These are phyloP conservation scores for Naganishia sp. DNA, from an alignment of 1,284 basidiomycete species.

Conservation along the genomic window DNA sequence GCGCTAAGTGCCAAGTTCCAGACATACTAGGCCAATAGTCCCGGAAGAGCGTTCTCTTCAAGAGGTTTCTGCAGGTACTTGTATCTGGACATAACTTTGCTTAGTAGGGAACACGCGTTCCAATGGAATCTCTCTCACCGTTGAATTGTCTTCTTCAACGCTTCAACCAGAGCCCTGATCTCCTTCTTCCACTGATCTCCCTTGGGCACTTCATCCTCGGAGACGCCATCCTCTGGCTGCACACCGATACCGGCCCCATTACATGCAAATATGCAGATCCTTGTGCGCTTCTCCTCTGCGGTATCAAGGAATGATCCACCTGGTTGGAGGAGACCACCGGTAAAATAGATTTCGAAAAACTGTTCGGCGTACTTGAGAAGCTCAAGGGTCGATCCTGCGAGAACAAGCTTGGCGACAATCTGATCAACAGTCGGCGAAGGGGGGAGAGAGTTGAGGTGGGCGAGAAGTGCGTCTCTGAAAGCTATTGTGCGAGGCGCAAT, in stretches of 20 bases:
- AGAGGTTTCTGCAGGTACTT: conserved; percentile 97
- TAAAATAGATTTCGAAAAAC: conserved; percentile 90
- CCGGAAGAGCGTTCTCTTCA: conserved; percentile 79
- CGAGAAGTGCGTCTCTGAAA: conserved; percentile 93
- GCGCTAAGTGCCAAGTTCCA: neutral
- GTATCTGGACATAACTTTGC: conserved; percentile 62
- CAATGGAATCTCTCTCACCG: conserved; percentile 59
- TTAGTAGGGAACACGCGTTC: no score
- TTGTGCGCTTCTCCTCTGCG: conserved; percentile 64
- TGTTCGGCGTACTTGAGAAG: conserved; percentile 93
- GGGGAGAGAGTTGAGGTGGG: conserved; percentile 84
- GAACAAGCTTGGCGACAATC: conserved; percentile 69
- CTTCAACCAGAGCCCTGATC: conserved; percentile 88
- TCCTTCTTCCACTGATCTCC: conserved; percentile 43
- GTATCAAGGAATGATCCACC: conserved; percentile 90
- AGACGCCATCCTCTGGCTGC: conserved; percentile 32
- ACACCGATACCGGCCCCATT: conserved; percentile 53
- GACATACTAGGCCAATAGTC: conserved; percentile 72
- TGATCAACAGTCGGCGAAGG: conserved; percentile 67
- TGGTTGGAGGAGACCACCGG: conserved; percentile 92
- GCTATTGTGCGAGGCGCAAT: conserved; percentile 57
- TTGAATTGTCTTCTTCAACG: conserved; percentile 91
- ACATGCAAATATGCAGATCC: conserved; percentile 81
- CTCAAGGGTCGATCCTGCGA: conserved; percentile 88
- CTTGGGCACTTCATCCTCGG: conserved; percentile 38